A percentile compares a stretch with the other conserved stretches of the same genome.
These are phyloP conservation scores for Puccinia coronata DNA, from an alignment of 1,284 basidiomycete genomes.

Conservation along the genomic window DNA sequence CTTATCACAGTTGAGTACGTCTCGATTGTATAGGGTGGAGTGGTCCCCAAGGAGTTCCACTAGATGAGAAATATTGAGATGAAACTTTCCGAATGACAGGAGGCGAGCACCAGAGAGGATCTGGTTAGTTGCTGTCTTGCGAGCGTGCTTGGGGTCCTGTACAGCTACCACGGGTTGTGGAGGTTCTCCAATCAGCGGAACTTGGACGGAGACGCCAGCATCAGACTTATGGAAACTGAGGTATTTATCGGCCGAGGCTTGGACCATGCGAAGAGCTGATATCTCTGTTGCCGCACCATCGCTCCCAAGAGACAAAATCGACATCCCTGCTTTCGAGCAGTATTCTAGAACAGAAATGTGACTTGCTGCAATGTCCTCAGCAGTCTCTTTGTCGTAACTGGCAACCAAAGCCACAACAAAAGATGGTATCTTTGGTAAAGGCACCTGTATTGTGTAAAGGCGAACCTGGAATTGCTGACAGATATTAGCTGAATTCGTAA, in stretches of 20 bases:
- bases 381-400: conserved; percentile 20
- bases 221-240: background rate
- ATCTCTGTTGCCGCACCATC: conserved; percentile 20
- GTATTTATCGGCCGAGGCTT: background rate
- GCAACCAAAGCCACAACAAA: conserved; percentile 25
- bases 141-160: conserved; percentile 21
- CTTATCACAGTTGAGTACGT: conserved; percentile 15
- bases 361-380: conserved; percentile 10
- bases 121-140: conserved; percentile 26
- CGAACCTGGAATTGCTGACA: background rate
- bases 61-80: conserved; percentile 13
- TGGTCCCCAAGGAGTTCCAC: background rate
- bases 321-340: conserved; percentile 15
- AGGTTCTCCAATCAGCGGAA: conserved; percentile 2
- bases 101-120: conserved; percentile 21
- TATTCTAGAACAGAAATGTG: background rate
- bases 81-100: conserved; percentile 11
- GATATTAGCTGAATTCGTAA: background rate
- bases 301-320: conserved; percentile 1
- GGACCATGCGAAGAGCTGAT: background rate
- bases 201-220: conserved; percentile 1
- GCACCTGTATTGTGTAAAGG: conserved; percentile 25
- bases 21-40: background rate
- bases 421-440: conserved; percentile 7
- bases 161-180: conserved; percentile 15